A percentile compares a stretch with the other conserved stretches of the same genome.
Conservation (phyloP, 1,139 yeast species). For the Saccharomyces pastorianus region DNA sequence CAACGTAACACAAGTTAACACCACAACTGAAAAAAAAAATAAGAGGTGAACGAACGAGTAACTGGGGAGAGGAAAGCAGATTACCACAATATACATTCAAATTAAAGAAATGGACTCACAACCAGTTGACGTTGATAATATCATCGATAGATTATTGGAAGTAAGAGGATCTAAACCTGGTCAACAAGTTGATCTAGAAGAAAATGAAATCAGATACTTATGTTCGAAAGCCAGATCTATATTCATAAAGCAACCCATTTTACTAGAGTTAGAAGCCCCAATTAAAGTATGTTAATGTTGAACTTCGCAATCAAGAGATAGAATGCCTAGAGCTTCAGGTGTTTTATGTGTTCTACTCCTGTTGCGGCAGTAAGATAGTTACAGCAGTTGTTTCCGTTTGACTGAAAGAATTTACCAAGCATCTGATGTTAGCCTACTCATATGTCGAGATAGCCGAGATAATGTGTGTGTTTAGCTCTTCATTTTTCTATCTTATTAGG, state of each 20-base stretch:
- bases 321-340: not conserved
- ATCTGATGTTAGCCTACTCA: not conserved
- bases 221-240: constrained; percentile 98
- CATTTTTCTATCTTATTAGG: not conserved
- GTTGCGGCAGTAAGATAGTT: not conserved
- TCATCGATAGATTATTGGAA: constrained; percentile 91
- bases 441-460: not conserved
- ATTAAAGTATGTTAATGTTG: constrained; percentile 54
- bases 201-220: constrained; percentile 87
- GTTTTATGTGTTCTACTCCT: constrained; percentile 1
- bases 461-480: not conserved
- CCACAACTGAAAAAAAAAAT: constrained; percentile 3
- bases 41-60: constrained; percentile 2
- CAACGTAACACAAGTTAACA: constrained; percentile 3
- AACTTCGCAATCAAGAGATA: not conserved
- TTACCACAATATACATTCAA: not conserved
- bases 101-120: constrained; percentile 38
- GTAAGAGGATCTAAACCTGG: constrained; percentile 99
- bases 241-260: constrained; percentile 93
- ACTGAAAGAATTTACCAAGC: not conserved
- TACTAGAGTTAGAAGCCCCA: constrained; percentile 93
- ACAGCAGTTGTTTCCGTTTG: not conserved
- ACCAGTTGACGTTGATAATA: constrained; percentile 94
- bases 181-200: constrained; percentile 87
- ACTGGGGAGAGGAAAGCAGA: constrained; percentile 1